Base-by-base conservation (phyloP, 176 grass and related monocot species). In the Aegilops longissima region DNA sequence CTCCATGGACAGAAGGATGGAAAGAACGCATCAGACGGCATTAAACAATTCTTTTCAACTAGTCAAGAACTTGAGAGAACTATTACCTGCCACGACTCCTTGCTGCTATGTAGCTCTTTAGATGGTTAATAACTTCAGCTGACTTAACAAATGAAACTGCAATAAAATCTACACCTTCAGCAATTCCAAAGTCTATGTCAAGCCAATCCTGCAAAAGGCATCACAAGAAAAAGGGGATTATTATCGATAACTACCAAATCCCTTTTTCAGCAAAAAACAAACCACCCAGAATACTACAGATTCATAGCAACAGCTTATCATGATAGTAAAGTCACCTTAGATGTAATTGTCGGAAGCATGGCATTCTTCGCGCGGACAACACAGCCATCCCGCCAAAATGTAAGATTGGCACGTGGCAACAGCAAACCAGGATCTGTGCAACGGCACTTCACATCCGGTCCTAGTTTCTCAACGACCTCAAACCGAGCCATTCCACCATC, bases 261-360 rank as follows among this genome's bases (percentile, higher is more conserved):
- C 27, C 47, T 35, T 66, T 68, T 87, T 18, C 58, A 63, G 79
- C 58, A 38, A 45, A 78, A 29, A 29, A 80, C 3, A 59, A 73
- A 24, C 67, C 7, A 38, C 38, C 25, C 5, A 9, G 12, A 87
- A 58, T 45, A 59, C 14, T 23, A 70, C 44, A 59, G 7, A 34
- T 42, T 65, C 17, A 31, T 61, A 83, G 70, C 8, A 83, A 18
- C 10, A 82, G 21, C 77, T 24, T 80, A 42, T 73, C 29, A 66
- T 78, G 62, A 30, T 77, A 77, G 20, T 83, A 13, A 33, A 73
- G n/a, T 76, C 67, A 98, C 97, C 93, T 98, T 98, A 9, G 97
- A 96, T 86, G 96, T 96, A 91, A 98, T 98, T 79, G 96, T 98
- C 64, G 96, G 96, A 87, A 98, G 96, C 97, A 98, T 94, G 42